A percentile compares a stretch with the other conserved stretches of the same genome.
Evolutionary conservation across 192 early-diverging fungal species (phyloP).

Genomic region (Entomortierella beljakovae): DNA sequence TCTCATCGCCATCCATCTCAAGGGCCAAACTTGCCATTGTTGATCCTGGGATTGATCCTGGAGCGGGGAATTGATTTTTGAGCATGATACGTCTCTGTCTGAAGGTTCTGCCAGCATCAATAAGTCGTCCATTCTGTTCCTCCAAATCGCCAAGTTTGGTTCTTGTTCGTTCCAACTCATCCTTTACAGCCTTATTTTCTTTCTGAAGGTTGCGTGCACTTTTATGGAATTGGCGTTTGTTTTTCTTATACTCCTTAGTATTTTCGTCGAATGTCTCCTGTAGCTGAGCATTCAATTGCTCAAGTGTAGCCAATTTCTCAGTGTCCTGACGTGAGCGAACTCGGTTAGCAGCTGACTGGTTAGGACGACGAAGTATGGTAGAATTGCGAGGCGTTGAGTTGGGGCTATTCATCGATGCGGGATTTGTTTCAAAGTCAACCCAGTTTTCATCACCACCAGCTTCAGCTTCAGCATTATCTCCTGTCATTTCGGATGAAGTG

Average conservation of each 20-base stretch:
- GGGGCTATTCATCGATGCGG: background rate
- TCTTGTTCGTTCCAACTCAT: conserved; percentile 32
- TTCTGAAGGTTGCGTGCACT: conserved; percentile 31
- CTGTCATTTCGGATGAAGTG: conserved; percentile 17
- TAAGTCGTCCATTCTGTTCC: conserved; percentile 43
- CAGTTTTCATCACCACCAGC: conserved; percentile 43
- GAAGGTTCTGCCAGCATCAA: conserved; percentile 44
- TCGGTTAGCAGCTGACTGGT: conserved; percentile 15
- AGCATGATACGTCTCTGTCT: conserved; percentile 40
- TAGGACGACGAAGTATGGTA: background rate
- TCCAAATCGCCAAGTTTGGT: conserved; percentile 44
- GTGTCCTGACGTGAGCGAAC: conserved; percentile 40
- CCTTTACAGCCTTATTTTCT: conserved; percentile 40
- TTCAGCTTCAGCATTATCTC: background rate
- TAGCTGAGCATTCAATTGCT: conserved; percentile 34
- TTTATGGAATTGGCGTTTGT: conserved; percentile 44
- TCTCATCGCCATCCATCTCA: conserved; percentile 52
- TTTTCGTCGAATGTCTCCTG: conserved; percentile 35
- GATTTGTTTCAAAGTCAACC: conserved; percentile 46
- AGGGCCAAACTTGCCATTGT: conserved; percentile 46
- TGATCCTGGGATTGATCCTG: conserved; percentile 51
- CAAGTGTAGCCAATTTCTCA: conserved; percentile 37
- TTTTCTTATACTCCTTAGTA: conserved; percentile 48
- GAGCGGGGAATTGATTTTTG: conserved; percentile 47
- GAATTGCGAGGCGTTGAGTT: conserved; percentile 1